Base-by-base conservation (phyloP, 1,284 basidiomycete genomes). In the Ceratobasidium sp. region DNA sequence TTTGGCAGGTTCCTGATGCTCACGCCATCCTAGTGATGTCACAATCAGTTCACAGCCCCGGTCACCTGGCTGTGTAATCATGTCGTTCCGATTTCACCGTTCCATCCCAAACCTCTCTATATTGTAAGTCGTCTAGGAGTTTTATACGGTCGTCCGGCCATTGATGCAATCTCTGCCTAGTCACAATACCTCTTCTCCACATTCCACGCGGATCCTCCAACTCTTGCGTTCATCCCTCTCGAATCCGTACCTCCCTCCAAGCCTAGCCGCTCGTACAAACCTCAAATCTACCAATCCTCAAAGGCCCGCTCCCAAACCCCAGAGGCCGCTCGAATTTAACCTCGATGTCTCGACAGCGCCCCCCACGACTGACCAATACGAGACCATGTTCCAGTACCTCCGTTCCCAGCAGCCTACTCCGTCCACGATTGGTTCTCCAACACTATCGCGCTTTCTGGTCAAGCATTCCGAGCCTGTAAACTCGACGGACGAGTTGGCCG, bases 91-190 rank as follows among this genome's bases (percentile, higher is more conserved):
- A 1, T 72, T 72, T 34, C 69, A 72, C 46, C 56, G 69, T 13
- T 49, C 69, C 2, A 72, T 72, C 14, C 69, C 69, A n/a, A 72
- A 72, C 43, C 46, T 72, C n/a, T 72, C 69, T 14, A 72, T 72
- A 16, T 72, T 72, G 69, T 72, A 46, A 72, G 69, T 14, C 3
- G 19, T 27, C 31, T 49, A 27, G 16, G 3, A 27, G n/a, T 22
- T 19, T 27, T 41, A 34, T 34, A 6, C 31, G 6, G 14, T 14
- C 41, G n/a, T 24, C 16, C 14, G 22, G 34, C 48, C 8, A 49
- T 22, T 31, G 3, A 37, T 16, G 14, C 46, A 5, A 11, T 48
- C 19, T n/a, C 5, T 19, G 7, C 22, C 5, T n/a, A 72, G 69
- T n/a, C 69, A 72, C 27, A 72, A 72, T 29, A 19, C 58, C n/a